Evolutionary conservation across 805 yeast genomes (phyloP), one percentile per base, ranked within the genome.

Genomic region (Yamadazyma tumulicola): DNA sequence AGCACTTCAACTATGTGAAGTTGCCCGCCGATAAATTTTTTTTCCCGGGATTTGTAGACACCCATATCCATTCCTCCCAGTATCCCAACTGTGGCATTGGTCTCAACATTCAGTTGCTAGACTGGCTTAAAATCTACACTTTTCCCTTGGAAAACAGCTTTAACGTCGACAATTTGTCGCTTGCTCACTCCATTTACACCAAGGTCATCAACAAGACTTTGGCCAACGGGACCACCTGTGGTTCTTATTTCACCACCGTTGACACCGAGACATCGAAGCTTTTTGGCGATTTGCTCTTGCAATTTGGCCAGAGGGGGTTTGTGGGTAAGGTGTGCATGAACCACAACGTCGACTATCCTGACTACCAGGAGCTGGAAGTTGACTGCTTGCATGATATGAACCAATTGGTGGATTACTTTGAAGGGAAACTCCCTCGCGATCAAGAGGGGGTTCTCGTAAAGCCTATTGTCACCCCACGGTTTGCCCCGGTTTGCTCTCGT

Each of bases 241-340:
- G 95, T 0, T 73, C 94, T 0, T 93, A 93, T 61, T 93, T 79
- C 56, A 91, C 97, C 4, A 88, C 97, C 0, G 80, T 86, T 29
- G 95, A 91, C 52, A 66, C 80, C 0, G 75, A 74, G 5, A 79
- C 95, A 3, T 75, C 97, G 2, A 81, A 81, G 33, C 48, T 81
- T 23, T 73, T 93, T 49, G 95, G 95, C 1, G 83, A 81, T 39
- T 54, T 83, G 11, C 78, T 91, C 22, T 61, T 79, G 9, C 41
- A 64, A 25, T 47, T 63, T 19, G 95, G 96, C 24, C 97, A 89
- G 59, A 68, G 97, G 41, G 96, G 96, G 0, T 72, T 85, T 35
- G 77, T 93, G 24, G 98, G 98, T 4, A 81, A 91, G 48, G 95
- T 87, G 14, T 93, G 97, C 55, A 93, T 93, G 97, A 82, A 88